Percentiles rank a stretch among this genome's conserved stretches.
Conservation (phyloP, 2,329 filamentous ascomycete species). For the Fusarium acutatum region DNA sequence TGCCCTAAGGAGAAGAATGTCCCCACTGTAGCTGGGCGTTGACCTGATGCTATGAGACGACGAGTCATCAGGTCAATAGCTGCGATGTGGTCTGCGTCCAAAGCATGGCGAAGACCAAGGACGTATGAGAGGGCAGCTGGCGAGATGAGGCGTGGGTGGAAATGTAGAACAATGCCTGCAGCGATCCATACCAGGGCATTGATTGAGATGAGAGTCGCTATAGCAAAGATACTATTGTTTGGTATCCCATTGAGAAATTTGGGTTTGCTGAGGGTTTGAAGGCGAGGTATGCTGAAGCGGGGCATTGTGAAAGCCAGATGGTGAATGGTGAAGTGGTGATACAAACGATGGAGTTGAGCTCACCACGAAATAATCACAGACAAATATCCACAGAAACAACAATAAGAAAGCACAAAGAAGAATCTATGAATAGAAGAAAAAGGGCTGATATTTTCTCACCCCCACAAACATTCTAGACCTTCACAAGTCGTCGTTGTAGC, state of each 20-base stretch:
- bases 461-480: constrained; percentile 1
- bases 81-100: constrained; percentile 89
- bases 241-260: constrained; percentile 45
- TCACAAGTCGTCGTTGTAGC: not conserved
- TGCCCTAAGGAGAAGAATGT: constrained; percentile 95
- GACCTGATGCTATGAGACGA: constrained; percentile 83
- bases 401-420: not conserved
- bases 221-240: constrained; percentile 55
- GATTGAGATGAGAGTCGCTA: constrained; percentile 57
- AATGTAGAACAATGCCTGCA: constrained; percentile 61
- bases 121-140: constrained; percentile 88
- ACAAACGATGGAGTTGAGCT: not conserved
- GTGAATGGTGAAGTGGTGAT: not conserved
- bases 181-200: constrained; percentile 66
- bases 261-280: constrained; percentile 36
- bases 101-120: constrained; percentile 89
- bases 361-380: not conserved
- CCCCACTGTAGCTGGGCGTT: constrained; percentile 88
- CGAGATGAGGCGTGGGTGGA: constrained; percentile 71
- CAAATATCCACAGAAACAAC: not conserved
- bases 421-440: not conserved
- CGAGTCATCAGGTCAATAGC: constrained; percentile 97
- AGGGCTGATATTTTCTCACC: not conserved
- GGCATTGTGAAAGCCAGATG: constrained; percentile 15
- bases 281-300: constrained; percentile 23